phyloP scores from a whole-genome alignment of 2,329 filamentous ascomycete species.

The Zarea fungicola region DNA sequence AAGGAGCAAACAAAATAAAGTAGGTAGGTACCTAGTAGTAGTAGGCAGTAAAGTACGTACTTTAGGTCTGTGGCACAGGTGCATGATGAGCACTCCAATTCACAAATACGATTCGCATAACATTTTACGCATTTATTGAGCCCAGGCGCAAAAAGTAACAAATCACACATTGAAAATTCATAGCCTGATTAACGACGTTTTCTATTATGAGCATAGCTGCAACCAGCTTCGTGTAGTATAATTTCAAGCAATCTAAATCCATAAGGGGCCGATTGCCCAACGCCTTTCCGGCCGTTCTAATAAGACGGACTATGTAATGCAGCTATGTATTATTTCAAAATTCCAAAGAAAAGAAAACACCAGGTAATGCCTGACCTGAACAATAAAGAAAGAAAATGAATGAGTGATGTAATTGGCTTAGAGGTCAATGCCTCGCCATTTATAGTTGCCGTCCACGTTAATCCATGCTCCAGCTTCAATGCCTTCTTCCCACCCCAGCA shows the following conservation, averaged over 20 bases:
- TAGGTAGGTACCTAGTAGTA: no score
- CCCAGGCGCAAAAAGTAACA: no score
- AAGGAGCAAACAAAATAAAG: no score
- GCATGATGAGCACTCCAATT: no score
- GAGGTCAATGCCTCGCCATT: constrained; percentile 40
- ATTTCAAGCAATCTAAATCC: not conserved
- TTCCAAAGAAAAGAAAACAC: constrained; percentile 15
- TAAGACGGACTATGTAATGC: not conserved
- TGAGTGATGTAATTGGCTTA: constrained; percentile 30
- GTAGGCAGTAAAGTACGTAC: no score
- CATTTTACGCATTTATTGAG: no score
- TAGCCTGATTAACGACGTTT: no score
- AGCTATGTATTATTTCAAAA: not conserved
- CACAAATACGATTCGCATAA: no score
- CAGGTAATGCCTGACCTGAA: constrained; percentile 14
- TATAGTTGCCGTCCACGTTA: constrained; percentile 70
- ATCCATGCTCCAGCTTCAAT: constrained; percentile 60
- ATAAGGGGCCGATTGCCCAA: not conserved
- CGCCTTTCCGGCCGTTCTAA: not conserved
- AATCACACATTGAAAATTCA: no score
- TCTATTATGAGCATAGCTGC: not conserved
- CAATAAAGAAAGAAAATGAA: constrained; percentile 2
- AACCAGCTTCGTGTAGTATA: not conserved
- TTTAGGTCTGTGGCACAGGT: no score
- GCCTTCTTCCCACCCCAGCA: constrained; percentile 77